phyloP scores from a whole-genome alignment of 257 asterid species.

The Pogostemon cablin region DNA sequence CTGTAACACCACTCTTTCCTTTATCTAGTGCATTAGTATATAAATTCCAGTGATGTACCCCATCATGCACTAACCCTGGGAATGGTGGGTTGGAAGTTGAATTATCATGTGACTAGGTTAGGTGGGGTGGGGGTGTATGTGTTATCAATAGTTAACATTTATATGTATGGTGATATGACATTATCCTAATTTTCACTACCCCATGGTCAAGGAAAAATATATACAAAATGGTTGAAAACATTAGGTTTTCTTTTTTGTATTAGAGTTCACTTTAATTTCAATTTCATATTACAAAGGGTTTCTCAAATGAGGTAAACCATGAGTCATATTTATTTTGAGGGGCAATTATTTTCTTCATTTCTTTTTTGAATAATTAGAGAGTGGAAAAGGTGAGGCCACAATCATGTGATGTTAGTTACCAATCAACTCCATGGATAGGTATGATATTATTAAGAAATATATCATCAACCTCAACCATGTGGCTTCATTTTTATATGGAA shows the following conservation, averaged over 20 bases:
- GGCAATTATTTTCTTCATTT: neutral
- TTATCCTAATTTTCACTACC: conserved; percentile 50
- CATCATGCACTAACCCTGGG: conserved; percentile 24
- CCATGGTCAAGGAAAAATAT: conserved; percentile 22
- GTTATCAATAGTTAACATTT: conserved; percentile 19
- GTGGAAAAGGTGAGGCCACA: conserved; percentile 46
- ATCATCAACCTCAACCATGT: conserved; percentile 41
- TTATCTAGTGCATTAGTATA: too few species aligned
- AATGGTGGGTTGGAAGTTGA: conserved; percentile 28
- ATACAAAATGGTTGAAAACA: neutral
- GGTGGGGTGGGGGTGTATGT: conserved; percentile 20
- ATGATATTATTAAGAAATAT: conserved; percentile 33
- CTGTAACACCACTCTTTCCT: too few species aligned
- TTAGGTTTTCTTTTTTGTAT: conserved; percentile 42
- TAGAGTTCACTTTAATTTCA: conserved; percentile 35
- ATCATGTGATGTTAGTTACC: conserved; percentile 58
- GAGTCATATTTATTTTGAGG: conserved; percentile 13
- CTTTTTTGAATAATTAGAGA: conserved; percentile 22
- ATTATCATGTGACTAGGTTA: conserved; percentile 39
- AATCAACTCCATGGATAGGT: conserved; percentile 56
- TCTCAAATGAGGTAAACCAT: conserved; percentile 32
- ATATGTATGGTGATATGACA: conserved; percentile 52
- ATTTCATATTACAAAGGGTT: conserved; percentile 32
- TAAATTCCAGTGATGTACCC: too few species aligned
- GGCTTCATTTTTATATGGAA: conserved; percentile 35